Base-by-base conservation (phyloP, 441 rosid genomes). In the Gossypium aridum region DNA sequence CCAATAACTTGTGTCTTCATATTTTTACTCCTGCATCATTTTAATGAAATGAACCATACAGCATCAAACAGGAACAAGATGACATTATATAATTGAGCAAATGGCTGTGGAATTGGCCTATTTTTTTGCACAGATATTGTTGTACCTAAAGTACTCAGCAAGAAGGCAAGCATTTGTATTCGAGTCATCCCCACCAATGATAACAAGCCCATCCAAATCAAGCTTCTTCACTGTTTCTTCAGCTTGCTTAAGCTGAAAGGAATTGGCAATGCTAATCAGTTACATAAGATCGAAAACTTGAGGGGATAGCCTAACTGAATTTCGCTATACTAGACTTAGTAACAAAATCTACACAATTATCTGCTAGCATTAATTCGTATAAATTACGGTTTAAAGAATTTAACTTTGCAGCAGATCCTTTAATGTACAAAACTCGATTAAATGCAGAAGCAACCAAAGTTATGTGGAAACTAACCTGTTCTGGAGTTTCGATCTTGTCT, bases 181-280 rank as follows among this genome's bases (percentile, higher is more conserved):
- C 39, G 99, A 95, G 84, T 95, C 99, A 83, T 95, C 99, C 61
- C 98, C 99, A 76, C 99, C 99, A 60, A 95, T 93, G 47, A 95
- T 93, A 76, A 91, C 78, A 62, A 95, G 91, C 65, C 99, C 99
- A 75, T 93, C 98, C 83, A 95, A 67, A 75, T 89, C 92, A 72
- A 91, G 92, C 80, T 83, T 89, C 78, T 64, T 6, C 4, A 77
- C 87, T 9, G 99, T 93, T 77, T 93, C 99, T 84, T 91, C 93
- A 64, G 96, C 99, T 93, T 89, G 96, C 71, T 87, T 77, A 77
- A 91, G 89, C 99, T 93, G 87, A 75, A 86, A 76, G 68, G n/a
- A 25, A 53, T 16, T 53, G 43, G 62, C 62, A n/a, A 47, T 68
- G 72, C 59, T 7, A 51, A 51, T 16, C 61, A 69, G 20, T 53